Base-by-base conservation (phyloP, 306 rosid species). In the Gleditsia sinensis region DNA sequence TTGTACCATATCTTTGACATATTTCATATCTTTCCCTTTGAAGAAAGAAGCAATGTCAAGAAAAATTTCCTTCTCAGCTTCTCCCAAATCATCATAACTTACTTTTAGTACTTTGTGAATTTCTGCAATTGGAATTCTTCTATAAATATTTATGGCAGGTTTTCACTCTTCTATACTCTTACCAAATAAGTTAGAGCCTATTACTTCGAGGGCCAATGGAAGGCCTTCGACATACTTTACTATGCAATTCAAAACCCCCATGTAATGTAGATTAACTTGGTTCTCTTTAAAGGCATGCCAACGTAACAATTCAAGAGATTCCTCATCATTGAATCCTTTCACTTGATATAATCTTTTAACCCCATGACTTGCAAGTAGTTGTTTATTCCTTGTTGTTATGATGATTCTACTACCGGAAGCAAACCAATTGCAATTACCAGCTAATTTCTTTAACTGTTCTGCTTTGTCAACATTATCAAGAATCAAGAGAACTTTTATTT, bases 31-130 rank as follows among this genome's bases (percentile, higher is more conserved):
- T 3, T 16, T 6, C 6, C 72, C 76, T 0, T 50, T 50, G 16
- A 71, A 82, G 36, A 66, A 77, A 28, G 71, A 78, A 20, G 82
- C 82, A 61, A 78, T 48, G 28, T 78, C 72, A 1, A 78, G 71
- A 14, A 78, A 78, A 57, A 39, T n/a, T 1, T 24, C 9, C 23
- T 30, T 50, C 43, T 19, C 76, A 0, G 10, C 1, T 5, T 36
- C 8, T 9, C 27, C 14, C 45, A 76, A 36, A 24, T 12, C 45
- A 16, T 75, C 51, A 17, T 27, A 77, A 11, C 55, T 67, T 9
- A 17, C 20, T 34, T n/a, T 34, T 0, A 58, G 12, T 0, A 59
- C 34, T 1, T 25, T 7, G 9, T 20, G 9, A 9, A 77, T 34
- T 0, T 60, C 0, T 13, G 7, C 2, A 1, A 17, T 13, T 0